A percentile compares a stretch with the other conserved stretches of the same genome.
phyloP scores from a whole-genome alignment of 768 basidiomycete species.

The Rossbeevera mucosa region DNA sequence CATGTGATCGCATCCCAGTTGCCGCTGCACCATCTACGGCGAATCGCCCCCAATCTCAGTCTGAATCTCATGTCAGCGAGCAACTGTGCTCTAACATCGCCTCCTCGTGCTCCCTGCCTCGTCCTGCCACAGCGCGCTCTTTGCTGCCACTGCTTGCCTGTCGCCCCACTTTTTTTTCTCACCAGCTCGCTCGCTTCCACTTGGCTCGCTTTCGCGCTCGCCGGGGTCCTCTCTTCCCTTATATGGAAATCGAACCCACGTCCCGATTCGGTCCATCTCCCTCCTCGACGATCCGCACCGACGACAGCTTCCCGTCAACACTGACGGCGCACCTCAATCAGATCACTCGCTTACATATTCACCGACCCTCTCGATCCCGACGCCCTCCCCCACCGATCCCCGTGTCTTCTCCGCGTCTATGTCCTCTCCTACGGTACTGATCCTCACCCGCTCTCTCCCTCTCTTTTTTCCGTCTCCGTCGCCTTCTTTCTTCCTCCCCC shows the following conservation, averaged over 20 bases:
- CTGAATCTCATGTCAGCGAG: conserved; percentile 30
- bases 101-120: conserved; percentile 14
- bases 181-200: conserved; percentile 22
- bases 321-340: conserved; percentile 6
- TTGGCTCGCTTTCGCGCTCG: conserved; percentile 28
- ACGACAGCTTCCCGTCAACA: conserved; percentile 13
- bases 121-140: conserved; percentile 24
- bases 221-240: conserved; percentile 26
- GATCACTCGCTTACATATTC: conserved; percentile 22
- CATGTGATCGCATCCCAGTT: conserved; percentile 32
- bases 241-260: conserved; percentile 19
- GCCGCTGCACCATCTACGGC: conserved; percentile 33
- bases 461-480: conserved; percentile 18
- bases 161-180: conserved; percentile 11
- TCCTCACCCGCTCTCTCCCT: conserved; percentile 3
- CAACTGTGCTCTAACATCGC: conserved; percentile 15
- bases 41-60: conserved; percentile 29
- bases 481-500: conserved; percentile 1
- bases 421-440: neutral
- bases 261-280: conserved; percentile 12
- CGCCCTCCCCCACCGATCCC: conserved; percentile 20
- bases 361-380: conserved; percentile 19
- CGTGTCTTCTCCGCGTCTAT: conserved; percentile 2
- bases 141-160: conserved; percentile 16
- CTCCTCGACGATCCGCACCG: conserved; percentile 32